These are phyloP conservation scores for Diddensiella transvaalensis DNA, from an alignment of 805 yeast species.

Conservation along the genomic window DNA sequence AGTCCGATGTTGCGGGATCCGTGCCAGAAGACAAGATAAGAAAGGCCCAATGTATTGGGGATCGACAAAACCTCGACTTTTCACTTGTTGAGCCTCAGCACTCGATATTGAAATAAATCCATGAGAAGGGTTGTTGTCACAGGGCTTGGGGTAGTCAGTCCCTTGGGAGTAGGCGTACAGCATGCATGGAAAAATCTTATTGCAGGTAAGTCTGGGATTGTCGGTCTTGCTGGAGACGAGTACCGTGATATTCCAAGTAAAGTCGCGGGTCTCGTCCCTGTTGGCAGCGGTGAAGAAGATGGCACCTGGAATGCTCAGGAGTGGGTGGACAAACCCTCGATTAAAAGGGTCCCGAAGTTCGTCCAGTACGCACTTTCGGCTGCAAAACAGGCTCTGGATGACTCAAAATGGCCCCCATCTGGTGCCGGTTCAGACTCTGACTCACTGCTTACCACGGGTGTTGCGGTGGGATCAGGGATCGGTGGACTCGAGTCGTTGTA, in stretches of 20 bases:
- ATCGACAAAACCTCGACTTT: too few relatives aligned
- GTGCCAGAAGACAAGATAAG: too few relatives aligned
- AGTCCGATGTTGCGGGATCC: too few relatives aligned
- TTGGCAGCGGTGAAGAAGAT: conserved; percentile 26
- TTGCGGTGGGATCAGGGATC: conserved; percentile 89
- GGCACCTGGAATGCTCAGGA: conserved; percentile 52
- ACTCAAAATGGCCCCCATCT: conserved; percentile 53
- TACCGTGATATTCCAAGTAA: conserved; percentile 60
- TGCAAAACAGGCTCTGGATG: conserved; percentile 68
- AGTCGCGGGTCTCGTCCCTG: conserved; percentile 64
- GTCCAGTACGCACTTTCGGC: conserved; percentile 79
- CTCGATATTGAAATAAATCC: too few relatives aligned
- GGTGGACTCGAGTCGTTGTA: conserved; percentile 78
- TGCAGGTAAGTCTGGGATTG: conserved; percentile 35
- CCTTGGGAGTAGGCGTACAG: conserved; percentile 60
- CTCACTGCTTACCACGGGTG: conserved; percentile 41
- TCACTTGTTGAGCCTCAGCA: too few relatives aligned
- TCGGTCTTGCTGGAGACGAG: conserved; percentile 41
- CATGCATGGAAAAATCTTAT: conserved; percentile 36
- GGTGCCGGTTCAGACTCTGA: conserved; percentile 25
- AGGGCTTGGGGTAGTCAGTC: conserved; percentile 83
- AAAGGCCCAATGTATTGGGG: too few relatives aligned
- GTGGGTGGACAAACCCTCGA: conserved; percentile 47
- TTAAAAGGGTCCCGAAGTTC: conserved; percentile 63
- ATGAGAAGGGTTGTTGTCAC: conserved; percentile 77